Evolutionary conservation across 495 filamentous ascomycete genomes (phyloP).

Genomic region (Penicillium cosmopolitanum): DNA sequence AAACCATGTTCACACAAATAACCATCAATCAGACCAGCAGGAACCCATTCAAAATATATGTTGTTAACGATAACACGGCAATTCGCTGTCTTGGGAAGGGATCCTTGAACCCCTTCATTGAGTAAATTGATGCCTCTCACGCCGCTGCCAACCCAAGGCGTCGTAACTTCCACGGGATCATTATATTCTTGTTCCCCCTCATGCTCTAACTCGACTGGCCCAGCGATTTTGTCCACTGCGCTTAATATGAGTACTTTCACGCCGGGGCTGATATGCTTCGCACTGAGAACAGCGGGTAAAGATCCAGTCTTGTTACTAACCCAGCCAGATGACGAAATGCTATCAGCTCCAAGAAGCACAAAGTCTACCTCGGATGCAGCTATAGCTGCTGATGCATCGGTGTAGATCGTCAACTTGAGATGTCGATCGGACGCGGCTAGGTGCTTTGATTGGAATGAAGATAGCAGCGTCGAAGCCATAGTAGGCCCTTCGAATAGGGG

Average conservation of each 20-base stretch:
- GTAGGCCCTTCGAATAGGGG: conserved; percentile 67
- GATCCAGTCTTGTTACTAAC: conserved; percentile 72
- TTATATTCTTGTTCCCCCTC: conserved; percentile 49
- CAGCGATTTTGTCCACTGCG: conserved; percentile 63
- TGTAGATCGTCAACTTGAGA: conserved; percentile 53
- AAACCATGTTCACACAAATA: conserved; percentile 60
- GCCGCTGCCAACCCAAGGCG: conserved; percentile 43
- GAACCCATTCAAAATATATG: conserved; percentile 70
- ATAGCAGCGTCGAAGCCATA: conserved; percentile 52
- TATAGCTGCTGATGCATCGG: conserved; percentile 63
- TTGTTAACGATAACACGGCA: conserved; percentile 53
- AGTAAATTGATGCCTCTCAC: conserved; percentile 30
- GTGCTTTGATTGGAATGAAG: conserved; percentile 30
- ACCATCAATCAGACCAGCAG: conserved; percentile 51
- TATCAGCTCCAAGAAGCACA: conserved; percentile 65
- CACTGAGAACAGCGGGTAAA: conserved; percentile 55
- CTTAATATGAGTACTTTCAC: conserved; percentile 57
- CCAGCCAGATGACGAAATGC: conserved; percentile 53
- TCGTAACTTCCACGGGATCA: conserved; percentile 48
- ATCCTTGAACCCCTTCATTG: conserved; percentile 15
- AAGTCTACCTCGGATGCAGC: conserved; percentile 52
- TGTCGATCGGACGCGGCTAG: conserved; percentile 16
- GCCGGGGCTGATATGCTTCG: conserved; percentile 44
- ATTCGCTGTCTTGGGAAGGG: neutral
- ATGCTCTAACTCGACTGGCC: conserved; percentile 30